A percentile compares a stretch with the other conserved stretches of the same genome.
Evolutionary conservation across 495 filamentous ascomycete species (phyloP).

Genomic region (Cercophora newfieldiana): DNA sequence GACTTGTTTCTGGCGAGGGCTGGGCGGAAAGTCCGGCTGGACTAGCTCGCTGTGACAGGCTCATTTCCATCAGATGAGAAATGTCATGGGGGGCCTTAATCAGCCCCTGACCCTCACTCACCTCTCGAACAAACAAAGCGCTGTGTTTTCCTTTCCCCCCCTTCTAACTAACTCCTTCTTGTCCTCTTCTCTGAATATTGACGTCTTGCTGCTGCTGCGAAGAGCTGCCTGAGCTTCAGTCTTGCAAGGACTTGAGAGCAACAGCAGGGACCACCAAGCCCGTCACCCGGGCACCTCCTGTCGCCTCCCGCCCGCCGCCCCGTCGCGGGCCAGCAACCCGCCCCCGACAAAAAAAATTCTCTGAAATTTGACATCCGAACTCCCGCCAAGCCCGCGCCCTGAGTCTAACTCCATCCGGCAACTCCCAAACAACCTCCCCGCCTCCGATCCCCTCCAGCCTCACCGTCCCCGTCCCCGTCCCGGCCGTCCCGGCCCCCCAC

Average conservation of each 20-base stretch:
- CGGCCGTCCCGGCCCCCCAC: background rate
- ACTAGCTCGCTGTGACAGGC: background rate
- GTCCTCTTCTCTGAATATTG: background rate
- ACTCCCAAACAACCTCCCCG: background rate
- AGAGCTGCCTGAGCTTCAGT: no score
- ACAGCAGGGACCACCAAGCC: background rate
- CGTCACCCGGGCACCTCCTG: background rate
- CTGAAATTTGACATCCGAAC: background rate
- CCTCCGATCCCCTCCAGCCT: background rate
- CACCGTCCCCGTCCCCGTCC: background rate
- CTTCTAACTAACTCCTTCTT: background rate
- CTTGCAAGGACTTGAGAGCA: background rate
- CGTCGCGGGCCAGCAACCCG: no score
- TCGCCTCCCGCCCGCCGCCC: no score
- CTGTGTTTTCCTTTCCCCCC: background rate
- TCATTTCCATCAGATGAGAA: background rate
- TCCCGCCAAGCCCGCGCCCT: background rate
- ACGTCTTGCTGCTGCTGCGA: no score
- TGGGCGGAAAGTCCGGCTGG: constrained; percentile 1
- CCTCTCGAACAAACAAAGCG: background rate
- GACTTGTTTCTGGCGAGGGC: background rate
- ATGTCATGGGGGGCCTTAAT: constrained; percentile 1
- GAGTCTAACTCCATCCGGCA: background rate
- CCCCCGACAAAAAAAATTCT: background rate
- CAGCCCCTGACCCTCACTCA: background rate